These are phyloP conservation scores for Colletotrichum sp. DNA, from an alignment of 2,329 filamentous ascomycete genomes.

Conservation along the genomic window DNA sequence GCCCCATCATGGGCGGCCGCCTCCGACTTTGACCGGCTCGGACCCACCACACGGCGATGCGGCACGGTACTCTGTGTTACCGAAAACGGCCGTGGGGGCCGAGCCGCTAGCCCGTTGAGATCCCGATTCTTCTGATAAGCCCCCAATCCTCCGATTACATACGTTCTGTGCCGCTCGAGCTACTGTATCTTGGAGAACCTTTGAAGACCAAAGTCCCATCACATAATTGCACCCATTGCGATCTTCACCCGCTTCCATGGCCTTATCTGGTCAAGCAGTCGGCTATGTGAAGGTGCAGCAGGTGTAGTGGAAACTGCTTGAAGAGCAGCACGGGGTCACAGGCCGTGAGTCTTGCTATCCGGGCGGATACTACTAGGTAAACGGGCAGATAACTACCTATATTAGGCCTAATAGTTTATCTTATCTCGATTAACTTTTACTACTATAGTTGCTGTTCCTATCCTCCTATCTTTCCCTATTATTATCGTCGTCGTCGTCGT, in stretches of 20 bases:
- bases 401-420: no score
- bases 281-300: not conserved
- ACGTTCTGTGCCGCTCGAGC: not conserved
- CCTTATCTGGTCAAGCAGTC: not conserved
- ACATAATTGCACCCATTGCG: not conserved
- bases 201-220: not conserved
- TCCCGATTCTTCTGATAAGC: not conserved
- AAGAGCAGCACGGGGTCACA: not conserved
- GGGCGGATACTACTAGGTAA: no score
- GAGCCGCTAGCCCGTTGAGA: not conserved
- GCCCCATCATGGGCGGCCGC: not conserved
- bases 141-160: not conserved
- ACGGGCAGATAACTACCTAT: no score
- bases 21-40: not conserved
- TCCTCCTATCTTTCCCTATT: no score
- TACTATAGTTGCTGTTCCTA: no score
- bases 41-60: not conserved
- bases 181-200: not conserved
- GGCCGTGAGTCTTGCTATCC: no score
- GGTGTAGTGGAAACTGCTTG: fast-evolving
- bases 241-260: not conserved
- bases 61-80: not conserved
- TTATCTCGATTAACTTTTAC: no score
- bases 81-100: not conserved
- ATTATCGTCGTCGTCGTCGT: no score